Percentiles rank a stretch among this genome's conserved stretches.
phyloP scores from a whole-genome alignment of 75 land plant species.

The Sequoiadendron giganteum region DNA sequence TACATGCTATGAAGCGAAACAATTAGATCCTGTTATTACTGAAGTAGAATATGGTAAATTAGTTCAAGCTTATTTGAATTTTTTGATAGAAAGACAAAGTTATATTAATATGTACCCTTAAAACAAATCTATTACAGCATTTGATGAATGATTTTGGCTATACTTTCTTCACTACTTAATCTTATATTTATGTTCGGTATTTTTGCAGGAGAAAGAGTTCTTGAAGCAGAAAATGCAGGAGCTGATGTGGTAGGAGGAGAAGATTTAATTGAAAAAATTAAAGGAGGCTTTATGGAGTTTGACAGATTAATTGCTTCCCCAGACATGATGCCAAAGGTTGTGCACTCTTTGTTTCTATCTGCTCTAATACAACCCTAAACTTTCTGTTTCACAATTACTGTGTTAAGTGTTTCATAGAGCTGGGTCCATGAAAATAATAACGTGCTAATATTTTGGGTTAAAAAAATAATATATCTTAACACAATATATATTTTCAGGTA shows the following conservation, averaged over 20 bases:
- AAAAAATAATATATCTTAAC: too few species aligned
- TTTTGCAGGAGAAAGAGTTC: slow-evolving; percentile 79
- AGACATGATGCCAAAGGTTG: slow-evolving; percentile 98
- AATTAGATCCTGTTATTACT: background rate
- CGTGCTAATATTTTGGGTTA: too few species aligned
- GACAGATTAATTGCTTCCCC: slow-evolving; percentile 98
- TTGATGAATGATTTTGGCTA: background rate
- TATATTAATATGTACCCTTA: background rate
- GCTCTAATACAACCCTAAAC: background rate
- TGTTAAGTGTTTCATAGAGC: background rate
- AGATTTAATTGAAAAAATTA: slow-evolving; percentile 84
- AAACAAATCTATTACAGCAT: background rate
- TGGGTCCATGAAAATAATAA: background rate
- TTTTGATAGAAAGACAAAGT: background rate
- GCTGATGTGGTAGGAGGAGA: slow-evolving; percentile 97
- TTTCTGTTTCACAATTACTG: background rate
- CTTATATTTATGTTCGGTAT: background rate
- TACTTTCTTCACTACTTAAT: background rate
- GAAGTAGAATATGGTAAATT: background rate
- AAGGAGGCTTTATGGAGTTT: slow-evolving; percentile 94
- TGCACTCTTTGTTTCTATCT: background rate
- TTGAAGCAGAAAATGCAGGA: slow-evolving; percentile 93
- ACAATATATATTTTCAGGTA: too few species aligned
- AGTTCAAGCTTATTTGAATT: background rate
- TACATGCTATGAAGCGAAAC: background rate